Evolutionary conservation across 192 early-diverging fungal species (phyloP).

Genomic region (Coemansia sp.): DNA sequence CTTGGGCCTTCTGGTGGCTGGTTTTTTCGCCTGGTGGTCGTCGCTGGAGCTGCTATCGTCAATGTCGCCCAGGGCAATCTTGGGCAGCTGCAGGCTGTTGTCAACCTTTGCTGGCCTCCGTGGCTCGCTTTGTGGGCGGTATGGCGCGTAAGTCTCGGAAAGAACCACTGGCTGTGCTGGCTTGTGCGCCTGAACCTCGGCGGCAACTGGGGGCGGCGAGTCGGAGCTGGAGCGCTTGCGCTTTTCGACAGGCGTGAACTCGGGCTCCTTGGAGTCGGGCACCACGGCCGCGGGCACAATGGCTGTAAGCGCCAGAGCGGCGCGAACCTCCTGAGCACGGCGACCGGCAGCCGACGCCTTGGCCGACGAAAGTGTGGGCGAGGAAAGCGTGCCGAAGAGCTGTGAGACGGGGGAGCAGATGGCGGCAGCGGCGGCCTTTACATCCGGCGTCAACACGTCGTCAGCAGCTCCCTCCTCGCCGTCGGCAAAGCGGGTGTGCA

Average conservation of each 20-base stretch:
- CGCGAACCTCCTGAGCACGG: constrained; percentile 27
- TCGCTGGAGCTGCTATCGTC: neutral
- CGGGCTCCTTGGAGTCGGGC: neutral
- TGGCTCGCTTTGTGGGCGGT: neutral
- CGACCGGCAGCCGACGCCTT: neutral
- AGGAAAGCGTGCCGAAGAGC: constrained; percentile 18
- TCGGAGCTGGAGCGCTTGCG: neutral
- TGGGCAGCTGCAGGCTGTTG: constrained; percentile 5
- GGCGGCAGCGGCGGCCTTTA: neutral
- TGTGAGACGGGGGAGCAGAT: constrained; percentile 12
- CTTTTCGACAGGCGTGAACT: neutral
- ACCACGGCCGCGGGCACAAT: constrained; percentile 15
- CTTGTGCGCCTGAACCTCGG: no score
- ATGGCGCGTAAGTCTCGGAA: constrained; percentile 21
- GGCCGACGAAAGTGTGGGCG: neutral
- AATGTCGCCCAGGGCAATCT: constrained; percentile 13
- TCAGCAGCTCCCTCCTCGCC: neutral
- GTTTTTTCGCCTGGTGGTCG: neutral
- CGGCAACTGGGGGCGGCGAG: neutral
- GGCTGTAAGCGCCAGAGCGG: constrained; percentile 19
- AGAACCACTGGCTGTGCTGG: constrained; percentile 24
- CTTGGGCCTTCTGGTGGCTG: no score
- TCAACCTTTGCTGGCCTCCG: neutral
- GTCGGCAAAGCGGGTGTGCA: constrained; percentile 42
- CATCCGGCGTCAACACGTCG: neutral